Percentiles rank a stretch among this genome's conserved stretches.
These are phyloP conservation scores for Mucor racemosus DNA, from an alignment of 371 early-diverging fungal genomes.

Conservation along the genomic window DNA sequence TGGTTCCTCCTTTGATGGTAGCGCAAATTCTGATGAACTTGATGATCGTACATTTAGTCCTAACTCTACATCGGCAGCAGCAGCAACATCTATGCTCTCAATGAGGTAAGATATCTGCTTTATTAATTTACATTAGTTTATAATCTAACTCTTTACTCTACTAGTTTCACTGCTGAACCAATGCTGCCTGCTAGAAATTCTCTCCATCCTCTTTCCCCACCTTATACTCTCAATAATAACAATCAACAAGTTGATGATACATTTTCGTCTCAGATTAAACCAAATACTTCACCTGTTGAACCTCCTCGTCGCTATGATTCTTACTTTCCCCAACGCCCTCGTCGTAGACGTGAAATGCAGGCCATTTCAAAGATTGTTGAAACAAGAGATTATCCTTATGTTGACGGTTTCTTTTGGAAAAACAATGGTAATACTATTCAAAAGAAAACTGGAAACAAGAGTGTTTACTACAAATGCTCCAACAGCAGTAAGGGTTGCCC, in stretches of 20 bases:
- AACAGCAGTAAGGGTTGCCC: conserved; percentile 57
- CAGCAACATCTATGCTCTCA: conserved; percentile 21
- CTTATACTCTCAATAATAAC: conserved; percentile 7
- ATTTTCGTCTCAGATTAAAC: conserved; percentile 5
- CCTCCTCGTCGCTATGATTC: conserved; percentile 10
- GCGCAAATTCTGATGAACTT: conserved; percentile 29
- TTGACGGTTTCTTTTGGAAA: conserved; percentile 61
- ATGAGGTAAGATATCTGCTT: conserved; percentile 16
- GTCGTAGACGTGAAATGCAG: conserved; percentile 61
- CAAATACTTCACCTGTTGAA: background rate
- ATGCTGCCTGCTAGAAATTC: conserved; percentile 23
- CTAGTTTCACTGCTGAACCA: conserved; percentile 24
- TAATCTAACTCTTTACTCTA: conserved; percentile 4
- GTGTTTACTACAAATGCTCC: conserved; percentile 61
- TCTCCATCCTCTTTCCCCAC: conserved; percentile 27
- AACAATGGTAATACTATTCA: conserved; percentile 63
- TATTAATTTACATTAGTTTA: background rate
- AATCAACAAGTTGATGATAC: conserved; percentile 1
- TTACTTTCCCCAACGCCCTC: conserved; percentile 28
- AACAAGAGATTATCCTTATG: conserved; percentile 55
- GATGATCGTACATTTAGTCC: conserved; percentile 19
- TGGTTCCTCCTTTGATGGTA: conserved; percentile 34
- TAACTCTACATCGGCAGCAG: conserved; percentile 6
- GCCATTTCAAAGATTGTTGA: conserved; percentile 63
- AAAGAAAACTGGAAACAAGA: conserved; percentile 61